Evolutionary conservation across 192 early-diverging fungal species (phyloP), one percentile per base, ranked within the genome.

Genomic region (Linnemannia hyalina): DNA sequence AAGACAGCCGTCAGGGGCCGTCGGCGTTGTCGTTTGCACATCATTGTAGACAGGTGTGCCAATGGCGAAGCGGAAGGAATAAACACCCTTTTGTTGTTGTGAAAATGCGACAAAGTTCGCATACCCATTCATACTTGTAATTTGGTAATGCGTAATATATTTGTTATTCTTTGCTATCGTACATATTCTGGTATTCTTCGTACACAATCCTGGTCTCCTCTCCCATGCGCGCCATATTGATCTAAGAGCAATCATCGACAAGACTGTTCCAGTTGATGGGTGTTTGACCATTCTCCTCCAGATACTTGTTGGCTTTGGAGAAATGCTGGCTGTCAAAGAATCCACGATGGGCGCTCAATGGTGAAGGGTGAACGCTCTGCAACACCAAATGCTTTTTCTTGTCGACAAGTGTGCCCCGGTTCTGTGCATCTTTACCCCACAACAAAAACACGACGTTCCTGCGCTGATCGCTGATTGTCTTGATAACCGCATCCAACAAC

Each of bases 351-450:
- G 97, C 97, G 70, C 95, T 95, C 15, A 99, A 80, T 35, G 98
- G 98, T 20, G 95, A 96, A 77, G 98, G 98, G 82, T 99, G 98
- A n/a, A 93, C 95, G 2, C 95, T 89, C 57, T 93, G 93, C 54
- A 99, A 89, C 8, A 99, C 95, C 74, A 96, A 81, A 83, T 99
- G 97, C 84, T 94, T 94, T 77, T 91, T 92, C 81, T 90, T 92
- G 73, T 98, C 93, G 44, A 99, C 93, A 9, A 73, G 76, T 2
- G 89, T 80, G 20, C 95, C 96, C 74, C 97, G 97, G 90, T 97
- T 97, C 85, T 97, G 96, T 35, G 97, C 97, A 81, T 95, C 94
- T 32, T 89, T 81, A 29, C 98, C 98, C 97, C 98, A 99, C 35
- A 99, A 91, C 88, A 99, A 93, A 89, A 99, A 99, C 63, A 99